Evolutionary conservation across 805 yeast genomes (phyloP), one percentile per base, ranked within the genome.

Genomic region (Zygoascus ofunaensis): DNA sequence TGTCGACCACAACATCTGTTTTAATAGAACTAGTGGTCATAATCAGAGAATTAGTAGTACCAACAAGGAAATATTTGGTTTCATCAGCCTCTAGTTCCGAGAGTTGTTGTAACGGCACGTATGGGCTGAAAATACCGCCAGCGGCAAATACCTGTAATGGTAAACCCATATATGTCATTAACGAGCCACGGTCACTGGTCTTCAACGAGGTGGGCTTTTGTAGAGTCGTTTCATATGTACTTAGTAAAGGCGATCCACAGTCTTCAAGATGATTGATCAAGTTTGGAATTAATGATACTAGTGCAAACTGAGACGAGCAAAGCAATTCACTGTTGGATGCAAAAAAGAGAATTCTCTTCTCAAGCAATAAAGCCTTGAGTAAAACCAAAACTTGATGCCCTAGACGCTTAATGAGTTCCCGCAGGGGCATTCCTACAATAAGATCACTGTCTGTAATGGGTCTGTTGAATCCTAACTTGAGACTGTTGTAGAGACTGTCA

Each of bases 71-170:
- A 58, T 79, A 78, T 30, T 72, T 66, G 0, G 89, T 73, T 41
- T 71, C 73, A 1, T 68, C 65, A 18, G 73, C 71, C 26, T 68
- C 69, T 42, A 92, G 68, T 53, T 83, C 87, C 42, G 82, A 83
- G 45, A 90, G 66, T 58, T 90, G 97, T 61, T 90, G 98, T 44
- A 92, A 66, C 0, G 97, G 94, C n/a, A 89, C 72, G 63, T 90
- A 92, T 1, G 98, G 97, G 53, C 82, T 81, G 71, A 94, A 89
- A 48, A 90, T 72, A 1, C 94, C 87, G 37, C 94, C 94, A 52
- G 77, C 75, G 41, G 87, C 87, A 63, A 92, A 92, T 1, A 87
- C 62, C 54, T 82, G 89, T 41, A 92, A 66, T 0, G 98, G 98
- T 26, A 92, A 68, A 0, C 97, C 98, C 57, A 87, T 74, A 58